These are phyloP conservation scores for Fusarium sp. DNA, from an alignment of 2,329 filamentous ascomycete genomes.

Conservation along the genomic window DNA sequence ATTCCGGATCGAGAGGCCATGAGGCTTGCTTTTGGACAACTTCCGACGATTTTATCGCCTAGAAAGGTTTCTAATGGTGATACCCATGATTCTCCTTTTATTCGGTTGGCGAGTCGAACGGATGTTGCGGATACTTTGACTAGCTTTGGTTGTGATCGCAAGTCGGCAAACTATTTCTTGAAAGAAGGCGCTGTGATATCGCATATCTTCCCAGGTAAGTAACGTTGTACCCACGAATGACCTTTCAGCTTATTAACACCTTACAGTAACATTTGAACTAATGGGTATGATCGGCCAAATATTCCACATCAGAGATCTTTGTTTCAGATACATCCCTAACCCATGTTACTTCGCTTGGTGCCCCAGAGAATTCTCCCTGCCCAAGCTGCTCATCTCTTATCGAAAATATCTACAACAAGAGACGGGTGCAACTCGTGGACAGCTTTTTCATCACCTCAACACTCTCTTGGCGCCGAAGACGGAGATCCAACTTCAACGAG, in stretches of 20 bases:
- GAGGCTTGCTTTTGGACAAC: slow-evolving; percentile 14
- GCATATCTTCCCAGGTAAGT: slow-evolving; percentile 12
- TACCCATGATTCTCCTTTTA: rapidly evolving
- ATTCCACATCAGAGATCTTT: slow-evolving; percentile 22
- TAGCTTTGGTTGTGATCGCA: slow-evolving; percentile 11
- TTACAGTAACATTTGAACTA: slow-evolving; percentile 9
- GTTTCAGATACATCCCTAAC: slow-evolving; percentile 25
- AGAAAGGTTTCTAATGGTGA: rapidly evolving
- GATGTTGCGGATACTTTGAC: slow-evolving; percentile 5
- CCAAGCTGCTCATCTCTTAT: not conserved
- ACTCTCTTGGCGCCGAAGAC: not conserved
- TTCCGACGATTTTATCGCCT: not conserved
- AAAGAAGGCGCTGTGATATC: slow-evolving; percentile 9
- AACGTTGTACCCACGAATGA: not conserved
- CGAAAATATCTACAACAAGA: not conserved
- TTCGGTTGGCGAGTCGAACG: not conserved
- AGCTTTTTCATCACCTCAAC: not conserved
- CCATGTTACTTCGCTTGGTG: slow-evolving; percentile 20
- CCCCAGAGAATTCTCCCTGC: not conserved
- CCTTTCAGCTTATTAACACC: not conserved
- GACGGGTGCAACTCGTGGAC: not conserved
- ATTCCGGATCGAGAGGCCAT: not conserved
- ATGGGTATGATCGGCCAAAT: slow-evolving; percentile 20
- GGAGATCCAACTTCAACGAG: not conserved
- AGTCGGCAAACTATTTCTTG: slow-evolving; percentile 5